Evolutionary conservation across 768 basidiomycete genomes (phyloP).

Genomic region (Erythrobasidium yunnanense): DNA sequence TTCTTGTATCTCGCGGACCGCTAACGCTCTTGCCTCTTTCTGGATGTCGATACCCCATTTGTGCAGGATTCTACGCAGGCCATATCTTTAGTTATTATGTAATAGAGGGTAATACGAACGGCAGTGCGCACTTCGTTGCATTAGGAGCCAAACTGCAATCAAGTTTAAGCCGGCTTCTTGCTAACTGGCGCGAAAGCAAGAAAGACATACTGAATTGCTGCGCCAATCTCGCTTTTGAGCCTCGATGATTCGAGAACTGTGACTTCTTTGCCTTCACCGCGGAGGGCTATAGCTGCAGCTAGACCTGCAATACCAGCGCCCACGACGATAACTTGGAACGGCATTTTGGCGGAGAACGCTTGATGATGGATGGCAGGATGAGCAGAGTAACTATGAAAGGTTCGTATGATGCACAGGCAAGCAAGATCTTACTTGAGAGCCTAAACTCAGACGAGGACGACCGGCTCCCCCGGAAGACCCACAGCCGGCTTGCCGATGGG

Average conservation of each 20-base stretch:
- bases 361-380: too few species aligned
- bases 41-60: neutral
- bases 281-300: constrained; percentile 39
- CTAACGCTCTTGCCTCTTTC: neutral
- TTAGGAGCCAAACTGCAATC: neutral
- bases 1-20: neutral
- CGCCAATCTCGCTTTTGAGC: neutral
- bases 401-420: too few species aligned
- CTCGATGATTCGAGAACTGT: constrained; percentile 31
- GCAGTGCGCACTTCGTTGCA: neutral
- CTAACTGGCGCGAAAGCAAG: neutral
- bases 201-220: neutral
- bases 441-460: too few species aligned
- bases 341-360: too few species aligned
- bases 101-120: neutral
- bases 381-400: too few species aligned
- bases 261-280: constrained; percentile 35
- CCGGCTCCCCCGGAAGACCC: too few species aligned
- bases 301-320: constrained; percentile 40
- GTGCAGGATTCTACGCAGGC: neutral
- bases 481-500: too few species aligned
- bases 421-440: too few species aligned
- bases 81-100: neutral
- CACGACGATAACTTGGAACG: too few species aligned
- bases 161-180: neutral